Percentiles rank a stretch among this genome's conserved stretches.
Conservation (phyloP, 2,329 filamentous ascomycete species). For the Drechslera avenae region DNA sequence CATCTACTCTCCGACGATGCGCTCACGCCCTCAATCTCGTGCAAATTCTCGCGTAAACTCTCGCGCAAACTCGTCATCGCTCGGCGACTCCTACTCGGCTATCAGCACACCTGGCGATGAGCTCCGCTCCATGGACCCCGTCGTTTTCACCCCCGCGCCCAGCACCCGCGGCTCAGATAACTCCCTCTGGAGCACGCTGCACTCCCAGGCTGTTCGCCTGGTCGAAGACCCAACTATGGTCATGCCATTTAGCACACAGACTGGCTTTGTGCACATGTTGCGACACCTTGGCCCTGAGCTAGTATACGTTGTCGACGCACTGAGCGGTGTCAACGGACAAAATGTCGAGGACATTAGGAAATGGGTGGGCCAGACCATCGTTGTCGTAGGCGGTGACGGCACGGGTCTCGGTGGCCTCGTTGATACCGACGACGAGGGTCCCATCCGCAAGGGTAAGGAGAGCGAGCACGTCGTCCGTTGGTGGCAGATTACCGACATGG, state of each 20-base stretch:
- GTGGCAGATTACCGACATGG: constrained; percentile 81
- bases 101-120: constrained; percentile 72
- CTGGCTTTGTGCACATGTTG: constrained; percentile 83
- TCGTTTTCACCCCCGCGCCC: constrained; percentile 43
- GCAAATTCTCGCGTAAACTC: constrained; percentile 41
- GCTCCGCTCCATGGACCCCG: constrained; percentile 49
- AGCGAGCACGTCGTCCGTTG: constrained; percentile 56
- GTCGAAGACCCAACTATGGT: constrained; percentile 87
- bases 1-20: constrained; percentile 83
- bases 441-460: constrained; percentile 30
- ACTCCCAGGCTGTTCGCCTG: constrained; percentile 76
- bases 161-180: constrained; percentile 44
- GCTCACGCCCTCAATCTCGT: constrained; percentile 60
- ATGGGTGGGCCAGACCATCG: constrained; percentile 66
- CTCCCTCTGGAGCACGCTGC: constrained; percentile 76
- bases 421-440: constrained; percentile 63
- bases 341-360: constrained; percentile 68
- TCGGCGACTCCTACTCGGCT: constrained; percentile 86
- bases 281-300: constrained; percentile 84
- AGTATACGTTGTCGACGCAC: constrained; percentile 85
- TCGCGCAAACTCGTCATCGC: constrained; percentile 55
- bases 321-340: constrained; percentile 75
- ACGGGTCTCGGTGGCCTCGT: constrained; percentile 59
- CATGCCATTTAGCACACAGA: constrained; percentile 83
- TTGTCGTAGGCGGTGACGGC: constrained; percentile 61